These are phyloP conservation scores for Nicotiana sylvestris DNA, from an alignment of 257 asterid genomes.

Conservation along the genomic window DNA sequence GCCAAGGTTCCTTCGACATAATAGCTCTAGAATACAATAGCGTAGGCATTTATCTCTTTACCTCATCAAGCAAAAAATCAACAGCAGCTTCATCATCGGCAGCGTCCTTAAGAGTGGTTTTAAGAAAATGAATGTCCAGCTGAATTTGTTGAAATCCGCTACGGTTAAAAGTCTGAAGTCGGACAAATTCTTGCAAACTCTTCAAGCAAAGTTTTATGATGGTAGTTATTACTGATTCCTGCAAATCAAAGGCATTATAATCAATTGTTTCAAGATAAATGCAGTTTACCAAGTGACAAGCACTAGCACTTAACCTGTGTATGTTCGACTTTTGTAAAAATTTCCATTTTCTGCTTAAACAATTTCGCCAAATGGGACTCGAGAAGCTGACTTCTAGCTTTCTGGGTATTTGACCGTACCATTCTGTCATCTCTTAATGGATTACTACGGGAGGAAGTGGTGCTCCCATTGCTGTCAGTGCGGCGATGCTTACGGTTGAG, in stretches of 20 bases:
- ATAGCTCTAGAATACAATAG: not conserved
- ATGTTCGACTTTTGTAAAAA: conserved; percentile 77
- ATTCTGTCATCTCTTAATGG: conserved; percentile 79
- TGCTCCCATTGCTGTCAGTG: conserved; percentile 86
- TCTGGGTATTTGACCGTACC: conserved; percentile 71
- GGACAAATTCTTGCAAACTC: conserved; percentile 88
- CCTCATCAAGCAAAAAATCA: conserved; percentile 98
- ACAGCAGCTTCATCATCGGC: conserved; percentile 90
- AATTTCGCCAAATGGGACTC: conserved; percentile 94
- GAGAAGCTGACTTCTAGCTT: conserved; percentile 92
- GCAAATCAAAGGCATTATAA: conserved; percentile 28
- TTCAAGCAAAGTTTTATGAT: conserved; percentile 74
- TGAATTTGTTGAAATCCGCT: conserved; percentile 98
- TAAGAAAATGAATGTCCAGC: conserved; percentile 82
- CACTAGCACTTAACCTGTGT: conserved; percentile 64
- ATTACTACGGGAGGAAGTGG: conserved; percentile 91
- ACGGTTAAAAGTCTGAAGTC: conserved; percentile 85
- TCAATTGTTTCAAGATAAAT: conserved; percentile 1
- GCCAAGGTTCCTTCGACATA: not conserved
- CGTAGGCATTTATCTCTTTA: conserved; percentile 15
- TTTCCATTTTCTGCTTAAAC: conserved; percentile 96
- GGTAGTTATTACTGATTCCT: conserved; percentile 80
- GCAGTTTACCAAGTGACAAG: conserved; percentile 1
- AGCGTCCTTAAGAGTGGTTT: conserved; percentile 58
- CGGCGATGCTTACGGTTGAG: conserved; percentile 72